Conservation (phyloP, 345 rosid genomes). For the Carallia brachiata region DNA sequence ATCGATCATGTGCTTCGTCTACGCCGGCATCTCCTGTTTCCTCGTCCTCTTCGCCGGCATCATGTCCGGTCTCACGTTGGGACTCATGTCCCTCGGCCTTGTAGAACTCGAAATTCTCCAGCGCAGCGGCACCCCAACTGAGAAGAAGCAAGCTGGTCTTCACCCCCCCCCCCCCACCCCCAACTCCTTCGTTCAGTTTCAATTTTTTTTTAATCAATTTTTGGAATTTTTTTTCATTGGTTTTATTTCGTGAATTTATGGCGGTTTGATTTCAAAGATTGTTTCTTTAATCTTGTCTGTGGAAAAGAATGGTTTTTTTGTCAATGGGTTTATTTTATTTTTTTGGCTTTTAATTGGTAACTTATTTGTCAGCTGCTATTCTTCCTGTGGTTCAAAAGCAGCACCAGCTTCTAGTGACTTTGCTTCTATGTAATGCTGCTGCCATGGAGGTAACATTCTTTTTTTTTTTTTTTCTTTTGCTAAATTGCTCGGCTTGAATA, state of each 20-base stretch:
- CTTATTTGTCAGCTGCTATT: conserved; percentile 52
- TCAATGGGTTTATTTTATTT: too few relatives aligned
- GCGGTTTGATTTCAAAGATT: too few relatives aligned
- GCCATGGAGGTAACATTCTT: conserved; percentile 76
- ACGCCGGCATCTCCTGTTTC: background rate
- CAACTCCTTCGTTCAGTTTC: too few relatives aligned
- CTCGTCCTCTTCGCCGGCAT: conserved; percentile 29
- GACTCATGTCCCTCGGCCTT: conserved; percentile 34
- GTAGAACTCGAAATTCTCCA: conserved; percentile 31
- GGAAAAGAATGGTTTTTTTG: too few relatives aligned
- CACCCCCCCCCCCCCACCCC: too few relatives aligned
- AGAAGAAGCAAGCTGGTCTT: conserved; percentile 16
- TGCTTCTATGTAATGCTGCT: conserved; percentile 81
- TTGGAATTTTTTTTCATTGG: too few relatives aligned
- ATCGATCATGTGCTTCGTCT: too few relatives aligned
- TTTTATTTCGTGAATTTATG: too few relatives aligned
- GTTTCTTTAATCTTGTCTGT: too few relatives aligned
- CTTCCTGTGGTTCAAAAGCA: conserved; percentile 89
- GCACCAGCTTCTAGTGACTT: conserved; percentile 88
- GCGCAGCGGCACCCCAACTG: conserved; percentile 17
- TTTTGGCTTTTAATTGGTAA: background rate
- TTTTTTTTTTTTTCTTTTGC: too few relatives aligned
- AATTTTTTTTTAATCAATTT: too few relatives aligned
- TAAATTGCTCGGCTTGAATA: background rate
- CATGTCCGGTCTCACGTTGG: conserved; percentile 34